Evolutionary conservation across 441 rosid genomes (phyloP).

Genomic region (Manihot esculenta): DNA sequence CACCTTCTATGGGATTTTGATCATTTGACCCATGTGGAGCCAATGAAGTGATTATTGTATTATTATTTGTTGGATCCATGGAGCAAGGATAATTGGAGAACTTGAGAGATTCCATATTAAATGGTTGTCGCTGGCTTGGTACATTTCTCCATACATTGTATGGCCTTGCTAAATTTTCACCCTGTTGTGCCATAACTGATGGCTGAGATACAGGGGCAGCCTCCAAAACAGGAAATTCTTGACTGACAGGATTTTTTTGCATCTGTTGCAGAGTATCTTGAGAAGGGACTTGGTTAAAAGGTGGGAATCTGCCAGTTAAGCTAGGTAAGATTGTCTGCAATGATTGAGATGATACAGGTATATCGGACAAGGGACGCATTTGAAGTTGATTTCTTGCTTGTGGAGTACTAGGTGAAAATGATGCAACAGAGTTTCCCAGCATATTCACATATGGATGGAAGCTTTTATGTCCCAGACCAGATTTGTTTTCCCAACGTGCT

Average conservation of each 20-base stretch:
- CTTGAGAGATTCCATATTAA: conserved; percentile 30
- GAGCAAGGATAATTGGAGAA: conserved; percentile 30
- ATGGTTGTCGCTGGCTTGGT: conserved; percentile 39
- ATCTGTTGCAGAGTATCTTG: conserved; percentile 28
- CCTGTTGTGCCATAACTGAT: conserved; percentile 33
- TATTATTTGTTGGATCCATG: conserved; percentile 25
- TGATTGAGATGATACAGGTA: conserved; percentile 34
- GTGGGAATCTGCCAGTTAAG: conserved; percentile 24
- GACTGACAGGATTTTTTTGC: conserved; percentile 22
- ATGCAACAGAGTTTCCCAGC: conserved; percentile 35
- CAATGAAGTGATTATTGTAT: conserved; percentile 17
- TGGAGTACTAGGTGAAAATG: conserved; percentile 24
- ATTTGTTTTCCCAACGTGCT: conserved; percentile 27
- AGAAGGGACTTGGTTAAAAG: conserved; percentile 28
- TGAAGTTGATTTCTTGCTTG: conserved; percentile 34
- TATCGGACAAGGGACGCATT: conserved; percentile 28
- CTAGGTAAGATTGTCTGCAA: conserved; percentile 25
- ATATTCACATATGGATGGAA: conserved; percentile 28
- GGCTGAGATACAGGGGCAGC: conserved; percentile 37
- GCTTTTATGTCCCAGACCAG: conserved; percentile 28
- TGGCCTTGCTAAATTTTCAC: conserved; percentile 37
- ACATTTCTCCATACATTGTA: conserved; percentile 49
- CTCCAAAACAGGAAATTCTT: conserved; percentile 39
- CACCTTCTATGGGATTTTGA: conserved; percentile 21
- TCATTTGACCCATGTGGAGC: conserved; percentile 1